phyloP scores from a whole-genome alignment of 2,329 filamentous ascomycete species.

The Tolypocladium endophyticum region DNA sequence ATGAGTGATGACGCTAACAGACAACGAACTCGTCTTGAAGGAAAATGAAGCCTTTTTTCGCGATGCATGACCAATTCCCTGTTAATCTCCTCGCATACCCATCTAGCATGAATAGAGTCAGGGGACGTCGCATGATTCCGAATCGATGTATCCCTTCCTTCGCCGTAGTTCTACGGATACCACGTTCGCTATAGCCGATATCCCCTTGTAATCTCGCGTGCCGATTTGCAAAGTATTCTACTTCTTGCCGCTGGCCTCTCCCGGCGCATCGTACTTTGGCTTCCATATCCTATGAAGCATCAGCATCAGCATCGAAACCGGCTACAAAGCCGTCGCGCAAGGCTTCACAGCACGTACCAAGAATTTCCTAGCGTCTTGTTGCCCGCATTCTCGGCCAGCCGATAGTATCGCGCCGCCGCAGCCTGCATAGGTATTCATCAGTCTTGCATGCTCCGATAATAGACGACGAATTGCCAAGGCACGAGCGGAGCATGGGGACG shows the following conservation, averaged over 20 bases:
- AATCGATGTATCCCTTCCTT: too few relatives aligned
- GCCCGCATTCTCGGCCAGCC: constrained; percentile 78
- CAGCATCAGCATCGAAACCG: neutral
- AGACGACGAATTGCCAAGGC: neutral
- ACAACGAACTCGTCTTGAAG: too few relatives aligned
- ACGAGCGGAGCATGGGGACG: neutral
- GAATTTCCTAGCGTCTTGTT: constrained; percentile 88
- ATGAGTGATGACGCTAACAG: too few relatives aligned
- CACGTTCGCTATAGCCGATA: too few relatives aligned
- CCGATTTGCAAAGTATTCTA: constrained; percentile 2
- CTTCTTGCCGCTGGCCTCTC: constrained; percentile 29
- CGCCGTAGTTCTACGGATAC: too few relatives aligned
- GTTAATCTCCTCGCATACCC: too few relatives aligned
- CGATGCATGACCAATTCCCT: too few relatives aligned
- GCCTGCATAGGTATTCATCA: constrained; percentile 44
- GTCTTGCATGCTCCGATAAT: constrained; percentile 32
- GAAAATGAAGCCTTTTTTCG: too few relatives aligned
- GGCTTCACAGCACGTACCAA: constrained; percentile 55
- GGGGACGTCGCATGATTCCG: too few relatives aligned
- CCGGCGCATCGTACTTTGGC: constrained; percentile 68
- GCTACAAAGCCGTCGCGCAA: neutral
- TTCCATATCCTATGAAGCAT: constrained; percentile 76
- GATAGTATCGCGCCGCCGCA: constrained; percentile 79
- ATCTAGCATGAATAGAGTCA: too few relatives aligned
- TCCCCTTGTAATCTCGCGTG: neutral